phyloP scores from a whole-genome alignment of 2,329 filamentous ascomycete species.

The Diatrype stigma region DNA sequence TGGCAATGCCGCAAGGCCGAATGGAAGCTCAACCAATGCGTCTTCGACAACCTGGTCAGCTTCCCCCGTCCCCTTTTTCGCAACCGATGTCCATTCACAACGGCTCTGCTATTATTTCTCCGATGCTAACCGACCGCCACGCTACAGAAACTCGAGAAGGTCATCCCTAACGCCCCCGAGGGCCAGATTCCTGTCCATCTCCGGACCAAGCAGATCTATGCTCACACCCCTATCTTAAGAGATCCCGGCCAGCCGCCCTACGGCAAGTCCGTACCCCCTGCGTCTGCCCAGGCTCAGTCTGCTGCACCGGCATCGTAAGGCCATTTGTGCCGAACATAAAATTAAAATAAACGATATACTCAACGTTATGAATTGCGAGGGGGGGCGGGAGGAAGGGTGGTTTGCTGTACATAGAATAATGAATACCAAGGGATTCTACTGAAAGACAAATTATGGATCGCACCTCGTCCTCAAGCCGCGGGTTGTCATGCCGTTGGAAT shows the following conservation, averaged over 20 bases:
- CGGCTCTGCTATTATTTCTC: neutral
- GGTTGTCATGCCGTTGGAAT: too few species aligned
- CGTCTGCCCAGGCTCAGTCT: conserved; percentile 23
- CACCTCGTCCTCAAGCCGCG: too few species aligned
- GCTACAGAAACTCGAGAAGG: conserved; percentile 72
- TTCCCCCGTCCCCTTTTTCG: neutral
- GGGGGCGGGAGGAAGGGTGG: neutral
- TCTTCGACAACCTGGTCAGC: conserved; percentile 90
- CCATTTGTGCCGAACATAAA: neutral
- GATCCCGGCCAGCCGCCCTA: conserved; percentile 26
- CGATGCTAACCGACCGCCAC: neutral
- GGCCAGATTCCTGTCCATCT: conserved; percentile 71
- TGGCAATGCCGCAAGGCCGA: conserved; percentile 91
- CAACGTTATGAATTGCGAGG: neutral
- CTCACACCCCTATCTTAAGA: conserved; percentile 43
- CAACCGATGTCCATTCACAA: neutral
- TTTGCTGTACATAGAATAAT: conserved; percentile 7
- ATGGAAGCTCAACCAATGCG: conserved; percentile 89
- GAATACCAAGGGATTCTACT: conserved; percentile 3
- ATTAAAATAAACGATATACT: neutral
- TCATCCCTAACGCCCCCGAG: conserved; percentile 68
- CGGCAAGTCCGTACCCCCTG: conserved; percentile 26
- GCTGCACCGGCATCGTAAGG: conserved; percentile 18
- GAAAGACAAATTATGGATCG: neutral
- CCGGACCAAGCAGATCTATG: conserved; percentile 59